Percentiles rank a stretch among this genome's conserved stretches.
phyloP scores from a whole-genome alignment of 345 rosid genomes.

The Rhizophora mangle region DNA sequence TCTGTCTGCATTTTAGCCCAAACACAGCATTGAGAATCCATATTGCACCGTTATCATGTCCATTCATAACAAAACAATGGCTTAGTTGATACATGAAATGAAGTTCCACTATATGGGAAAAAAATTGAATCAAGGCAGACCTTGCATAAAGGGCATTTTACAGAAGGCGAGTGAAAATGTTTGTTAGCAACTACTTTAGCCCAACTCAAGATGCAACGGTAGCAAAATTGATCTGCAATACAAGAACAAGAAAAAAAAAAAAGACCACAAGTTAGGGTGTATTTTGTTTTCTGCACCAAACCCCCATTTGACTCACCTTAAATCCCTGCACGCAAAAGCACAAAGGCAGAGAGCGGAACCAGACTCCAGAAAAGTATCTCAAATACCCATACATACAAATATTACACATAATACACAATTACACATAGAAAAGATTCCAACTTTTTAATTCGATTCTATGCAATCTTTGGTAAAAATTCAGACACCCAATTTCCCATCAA shows the following conservation, averaged over 20 bases:
- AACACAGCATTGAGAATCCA: conserved; percentile 7
- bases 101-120: not conserved
- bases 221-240: conserved; percentile 83
- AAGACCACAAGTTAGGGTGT: not conserved
- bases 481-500: too few species aligned
- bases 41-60: not conserved
- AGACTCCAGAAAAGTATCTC: not conserved
- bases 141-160: conserved; percentile 91
- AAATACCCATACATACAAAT: not conserved
- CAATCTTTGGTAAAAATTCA: too few species aligned
- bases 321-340: not conserved
- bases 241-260: not conserved
- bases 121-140: conserved; percentile 32
- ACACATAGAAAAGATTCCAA: not conserved
- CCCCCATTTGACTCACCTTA: not conserved
- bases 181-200: conserved; percentile 62
- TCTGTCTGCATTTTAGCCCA: conserved; percentile 50
- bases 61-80: not conserved
- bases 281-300: not conserved
- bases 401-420: not conserved
- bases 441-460: not conserved
- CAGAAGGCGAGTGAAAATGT: conserved; percentile 43
- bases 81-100: not conserved
- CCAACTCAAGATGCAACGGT: conserved; percentile 74
- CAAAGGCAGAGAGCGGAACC: conserved; percentile 1